Conservation (phyloP, 1,284 basidiomycete species). For the Microbotryomycetes sp. region DNA sequence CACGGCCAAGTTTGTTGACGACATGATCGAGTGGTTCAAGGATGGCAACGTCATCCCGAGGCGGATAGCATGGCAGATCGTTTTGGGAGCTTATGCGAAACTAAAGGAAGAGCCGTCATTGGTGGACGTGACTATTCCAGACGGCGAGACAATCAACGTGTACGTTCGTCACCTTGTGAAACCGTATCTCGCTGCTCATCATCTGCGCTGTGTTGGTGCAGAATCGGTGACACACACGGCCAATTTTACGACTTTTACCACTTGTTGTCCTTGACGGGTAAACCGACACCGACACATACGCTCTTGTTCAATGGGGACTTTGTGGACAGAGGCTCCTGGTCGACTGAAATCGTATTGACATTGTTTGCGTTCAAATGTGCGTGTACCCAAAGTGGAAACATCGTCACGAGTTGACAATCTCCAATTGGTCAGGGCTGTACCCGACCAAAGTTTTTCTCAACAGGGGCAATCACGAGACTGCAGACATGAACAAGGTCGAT, state of each 20-base stretch:
- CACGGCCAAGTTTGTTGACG: constrained; percentile 67
- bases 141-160: constrained; percentile 78
- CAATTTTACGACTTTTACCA: constrained; percentile 94
- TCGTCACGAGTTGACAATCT: neutral
- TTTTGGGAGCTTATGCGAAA: constrained; percentile 72
- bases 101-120: constrained; percentile 73
- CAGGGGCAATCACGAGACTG: constrained; percentile 94
- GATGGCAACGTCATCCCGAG: constrained; percentile 76
- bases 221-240: constrained; percentile 43
- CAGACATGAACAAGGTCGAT: constrained; percentile 58
- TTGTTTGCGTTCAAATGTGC: constrained; percentile 90
- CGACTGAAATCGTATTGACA: constrained; percentile 88
- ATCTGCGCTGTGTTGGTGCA: no score
- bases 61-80: constrained; percentile 83
- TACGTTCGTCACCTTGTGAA: constrained; percentile 48
- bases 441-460: constrained; percentile 82
- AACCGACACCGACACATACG: constrained; percentile 70
- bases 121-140: constrained; percentile 67
- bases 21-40: constrained; percentile 89
- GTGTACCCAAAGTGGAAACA: no score
- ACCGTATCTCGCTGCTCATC: neutral
- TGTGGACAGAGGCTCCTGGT: constrained; percentile 96
- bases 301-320: constrained; percentile 93
- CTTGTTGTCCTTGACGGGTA: constrained; percentile 75
- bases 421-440: constrained; percentile 60